Percentiles rank a stretch among this genome's conserved stretches.
phyloP scores from a whole-genome alignment of 768 basidiomycete species.

The Daedaleopsis sinensis region DNA sequence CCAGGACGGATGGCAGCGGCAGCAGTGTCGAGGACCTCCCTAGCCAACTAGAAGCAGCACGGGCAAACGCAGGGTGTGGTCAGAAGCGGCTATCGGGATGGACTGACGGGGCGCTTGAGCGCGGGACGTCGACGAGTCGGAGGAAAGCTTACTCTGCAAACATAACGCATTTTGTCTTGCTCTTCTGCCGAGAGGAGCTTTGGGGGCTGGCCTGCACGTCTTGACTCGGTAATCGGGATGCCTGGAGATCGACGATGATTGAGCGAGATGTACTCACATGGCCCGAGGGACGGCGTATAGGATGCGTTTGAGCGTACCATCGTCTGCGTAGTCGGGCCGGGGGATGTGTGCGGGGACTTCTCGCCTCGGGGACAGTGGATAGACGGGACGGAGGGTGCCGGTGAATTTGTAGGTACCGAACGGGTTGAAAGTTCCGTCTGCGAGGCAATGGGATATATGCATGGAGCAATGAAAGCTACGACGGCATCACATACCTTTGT shows the following conservation, averaged over 20 bases:
- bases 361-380: constrained; percentile 84
- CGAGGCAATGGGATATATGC: background rate
- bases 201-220: constrained; percentile 60
- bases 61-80: constrained; percentile 5
- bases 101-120: constrained; percentile 19
- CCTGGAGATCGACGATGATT: constrained; percentile 41
- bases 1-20: constrained; percentile 89
- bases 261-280: constrained; percentile 29
- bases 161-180: constrained; percentile 87
- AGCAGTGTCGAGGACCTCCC: constrained; percentile 93
- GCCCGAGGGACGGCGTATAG: constrained; percentile 36
- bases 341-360: constrained; percentile 81
- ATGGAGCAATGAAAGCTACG: background rate
- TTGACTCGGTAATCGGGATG: constrained; percentile 59
- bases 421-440: constrained; percentile 81
- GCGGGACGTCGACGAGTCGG: constrained; percentile 16
- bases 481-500: constrained; percentile 24
- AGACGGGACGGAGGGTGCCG: constrained; percentile 77
- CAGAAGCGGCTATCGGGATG: constrained; percentile 10
- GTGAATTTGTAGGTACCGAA: constrained; percentile 80
- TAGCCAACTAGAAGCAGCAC: constrained; percentile 59
- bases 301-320: constrained; percentile 50
- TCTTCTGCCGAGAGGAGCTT: constrained; percentile 71
- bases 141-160: constrained; percentile 67
- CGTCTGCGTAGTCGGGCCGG: constrained; percentile 85